Base-by-base conservation (phyloP, 202 grass and related monocot genomes). In the Zizania palustris region DNA sequence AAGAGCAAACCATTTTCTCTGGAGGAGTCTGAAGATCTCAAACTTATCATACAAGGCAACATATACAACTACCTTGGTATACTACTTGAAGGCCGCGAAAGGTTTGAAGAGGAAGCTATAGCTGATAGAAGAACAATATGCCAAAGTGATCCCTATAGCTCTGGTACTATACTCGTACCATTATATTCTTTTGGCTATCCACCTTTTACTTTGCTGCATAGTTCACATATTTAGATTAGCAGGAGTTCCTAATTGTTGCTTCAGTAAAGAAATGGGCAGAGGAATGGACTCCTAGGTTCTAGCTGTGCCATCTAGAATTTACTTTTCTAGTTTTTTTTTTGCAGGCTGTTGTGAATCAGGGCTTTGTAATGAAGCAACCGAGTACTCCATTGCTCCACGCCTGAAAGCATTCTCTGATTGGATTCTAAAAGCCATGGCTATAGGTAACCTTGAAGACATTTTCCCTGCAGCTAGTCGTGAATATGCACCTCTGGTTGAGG, bases 351-450 rank as follows among this genome's bases (percentile, higher is more conserved):
- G 19, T 67, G 84, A 57, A 78, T 80, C 63, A 49, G 61, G 46
- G 46, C 68, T 67, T 18, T 75, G 60, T 53, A 75, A 78, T 78
- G 83, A 78, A 41, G 60, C 72, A 72, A 84, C 57, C 2, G 80
- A 95, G 35, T 98, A 90, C 66, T 87, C 87, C 42, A 76, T 98
- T 78, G 56, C 63, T 81, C 87, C 89, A 4, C 79, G 85, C 35
- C 60, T 92, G 74, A 98, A 92, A 83, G 75, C 70, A 80, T 93
- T 93, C 50, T 89, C 96, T 15, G 89, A 99, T 80, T 96, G 92
- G 96, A 87, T 99, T 76, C 83, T 99, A 49, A 91, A 96, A 54
- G 83, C 87, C 71, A 93, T 99, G 87, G 89, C 92, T 72, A 85
- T 93, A 60, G 92, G 96, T 63, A 89, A 88, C 44, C 71, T 96